phyloP scores from a whole-genome alignment of 192 early-diverging fungal species.

The Gaertneriomyces sp. region DNA sequence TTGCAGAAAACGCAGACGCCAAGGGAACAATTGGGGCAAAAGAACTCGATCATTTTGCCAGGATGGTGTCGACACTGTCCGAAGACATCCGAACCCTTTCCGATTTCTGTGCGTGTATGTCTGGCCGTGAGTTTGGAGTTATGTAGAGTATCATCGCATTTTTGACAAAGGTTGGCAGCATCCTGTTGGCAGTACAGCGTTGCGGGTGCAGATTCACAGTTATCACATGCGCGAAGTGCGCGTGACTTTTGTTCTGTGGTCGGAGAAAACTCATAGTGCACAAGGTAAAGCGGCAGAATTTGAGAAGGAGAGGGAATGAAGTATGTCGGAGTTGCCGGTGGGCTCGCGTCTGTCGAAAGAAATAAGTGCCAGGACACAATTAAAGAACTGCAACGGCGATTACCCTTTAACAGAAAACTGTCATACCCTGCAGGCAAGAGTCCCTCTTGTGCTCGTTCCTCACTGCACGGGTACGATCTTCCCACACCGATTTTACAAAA shows the following conservation, averaged over 20 bases:
- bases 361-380: neutral
- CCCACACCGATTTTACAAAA: constrained; percentile 52
- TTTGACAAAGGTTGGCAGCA: constrained; percentile 56
- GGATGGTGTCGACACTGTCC: constrained; percentile 56
- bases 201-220: constrained; percentile 54
- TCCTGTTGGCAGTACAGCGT: constrained; percentile 56
- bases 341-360: constrained; percentile 1
- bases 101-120: constrained; percentile 49
- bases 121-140: constrained; percentile 48
- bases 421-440: constrained; percentile 56
- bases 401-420: constrained; percentile 52
- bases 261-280: constrained; percentile 53
- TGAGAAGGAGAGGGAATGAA: constrained; percentile 5
- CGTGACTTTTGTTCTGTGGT: constrained; percentile 44
- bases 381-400: neutral
- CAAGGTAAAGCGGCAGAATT: constrained; percentile 54
- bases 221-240: constrained; percentile 51
- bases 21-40: constrained; percentile 60
- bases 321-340: constrained; percentile 8
- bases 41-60: constrained; percentile 57
- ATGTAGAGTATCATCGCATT: constrained; percentile 54
- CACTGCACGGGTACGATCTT: constrained; percentile 40
- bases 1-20: constrained; percentile 64
- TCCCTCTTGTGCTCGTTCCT: constrained; percentile 28
- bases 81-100: constrained; percentile 57